Evolutionary conservation across 1,284 basidiomycete species (phyloP).

Genomic region (Tremellales sp.): DNA sequence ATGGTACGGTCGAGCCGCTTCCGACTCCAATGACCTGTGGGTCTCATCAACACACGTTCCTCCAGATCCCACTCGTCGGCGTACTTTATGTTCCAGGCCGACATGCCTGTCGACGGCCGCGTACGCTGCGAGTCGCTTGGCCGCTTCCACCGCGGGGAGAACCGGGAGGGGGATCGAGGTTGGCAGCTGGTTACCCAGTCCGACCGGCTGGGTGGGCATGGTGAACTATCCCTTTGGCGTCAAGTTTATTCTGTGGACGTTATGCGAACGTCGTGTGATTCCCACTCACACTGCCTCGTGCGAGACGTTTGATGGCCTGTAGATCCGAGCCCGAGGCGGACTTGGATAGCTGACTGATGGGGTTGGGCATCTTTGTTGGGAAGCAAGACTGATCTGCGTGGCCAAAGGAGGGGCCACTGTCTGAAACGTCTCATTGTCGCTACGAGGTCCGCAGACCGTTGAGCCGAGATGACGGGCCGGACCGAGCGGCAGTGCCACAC

Average conservation of each 20-base stretch:
- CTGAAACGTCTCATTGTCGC: no score
- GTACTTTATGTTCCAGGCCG: slow-evolving; percentile 72
- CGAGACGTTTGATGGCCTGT: no score
- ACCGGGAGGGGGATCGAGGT: slow-evolving; percentile 32
- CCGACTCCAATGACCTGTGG: slow-evolving; percentile 82
- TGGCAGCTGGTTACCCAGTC: slow-evolving; percentile 27
- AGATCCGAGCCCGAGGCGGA: no score
- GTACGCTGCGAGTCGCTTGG: slow-evolving; percentile 88
- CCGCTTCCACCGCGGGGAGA: slow-evolving; percentile 57
- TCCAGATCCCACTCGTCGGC: slow-evolving; percentile 29
- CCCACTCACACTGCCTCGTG: no score
- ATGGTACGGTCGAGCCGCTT: slow-evolving; percentile 93
- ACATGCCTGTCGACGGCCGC: slow-evolving; percentile 92
- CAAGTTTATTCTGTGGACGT: background rate
- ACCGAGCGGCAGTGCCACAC: no score
- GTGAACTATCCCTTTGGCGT: slow-evolving; percentile 19
- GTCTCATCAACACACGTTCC: background rate
- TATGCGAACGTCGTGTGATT: background rate
- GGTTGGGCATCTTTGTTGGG: background rate
- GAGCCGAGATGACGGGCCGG: no score
- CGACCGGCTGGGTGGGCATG: slow-evolving; percentile 28
- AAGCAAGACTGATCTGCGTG: background rate
- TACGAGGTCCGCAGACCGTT: no score
- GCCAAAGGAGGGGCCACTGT: background rate
- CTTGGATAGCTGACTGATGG: background rate